A percentile compares a stretch with the other conserved stretches of the same genome.
Conservation (phyloP, 495 filamentous ascomycete species). For the Hypoxylon trugodes region DNA sequence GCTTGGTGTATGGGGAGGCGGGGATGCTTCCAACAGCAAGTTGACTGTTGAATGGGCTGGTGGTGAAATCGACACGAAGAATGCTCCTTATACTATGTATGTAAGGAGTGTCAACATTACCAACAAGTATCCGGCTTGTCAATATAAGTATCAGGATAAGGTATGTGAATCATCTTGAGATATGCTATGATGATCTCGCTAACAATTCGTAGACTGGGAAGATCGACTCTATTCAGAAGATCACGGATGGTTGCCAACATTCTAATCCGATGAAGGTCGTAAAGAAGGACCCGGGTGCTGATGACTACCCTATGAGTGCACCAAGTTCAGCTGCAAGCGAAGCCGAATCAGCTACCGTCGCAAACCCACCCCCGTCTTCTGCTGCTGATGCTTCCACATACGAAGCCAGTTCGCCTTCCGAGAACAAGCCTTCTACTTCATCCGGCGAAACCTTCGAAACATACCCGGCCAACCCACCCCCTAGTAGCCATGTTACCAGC, state of each 20-base stretch:
- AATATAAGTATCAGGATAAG: constrained; percentile 43
- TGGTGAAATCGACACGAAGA: constrained; percentile 68
- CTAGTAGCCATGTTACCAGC: background rate
- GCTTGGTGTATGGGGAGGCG: constrained; percentile 79
- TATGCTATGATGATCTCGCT: constrained; percentile 5
- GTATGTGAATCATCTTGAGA: constrained; percentile 27
- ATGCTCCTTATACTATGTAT: constrained; percentile 73
- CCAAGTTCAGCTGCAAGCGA: constrained; percentile 2
- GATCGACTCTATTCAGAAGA: constrained; percentile 35
- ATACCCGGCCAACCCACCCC: constrained; percentile 10
- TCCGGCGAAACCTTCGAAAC: too few species aligned
- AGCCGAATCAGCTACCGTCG: constrained; percentile 8
- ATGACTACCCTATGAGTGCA: constrained; percentile 16
- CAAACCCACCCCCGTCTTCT: background rate
- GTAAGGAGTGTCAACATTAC: constrained; percentile 67
- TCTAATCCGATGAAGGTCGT: constrained; percentile 9
- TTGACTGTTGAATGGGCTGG: constrained; percentile 72
- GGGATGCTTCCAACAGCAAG: constrained; percentile 64
- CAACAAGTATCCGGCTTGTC: constrained; percentile 57
- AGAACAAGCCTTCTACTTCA: too few species aligned
- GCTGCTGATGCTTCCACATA: background rate
- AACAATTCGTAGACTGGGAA: constrained; percentile 39
- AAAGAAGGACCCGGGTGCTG: constrained; percentile 13
- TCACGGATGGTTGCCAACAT: constrained; percentile 31
- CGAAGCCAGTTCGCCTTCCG: too few species aligned